Percentiles rank a stretch among this genome's conserved stretches.
Evolutionary conservation across 2,329 filamentous ascomycete genomes (phyloP).

Genomic region (Trichocomaceae sp.): DNA sequence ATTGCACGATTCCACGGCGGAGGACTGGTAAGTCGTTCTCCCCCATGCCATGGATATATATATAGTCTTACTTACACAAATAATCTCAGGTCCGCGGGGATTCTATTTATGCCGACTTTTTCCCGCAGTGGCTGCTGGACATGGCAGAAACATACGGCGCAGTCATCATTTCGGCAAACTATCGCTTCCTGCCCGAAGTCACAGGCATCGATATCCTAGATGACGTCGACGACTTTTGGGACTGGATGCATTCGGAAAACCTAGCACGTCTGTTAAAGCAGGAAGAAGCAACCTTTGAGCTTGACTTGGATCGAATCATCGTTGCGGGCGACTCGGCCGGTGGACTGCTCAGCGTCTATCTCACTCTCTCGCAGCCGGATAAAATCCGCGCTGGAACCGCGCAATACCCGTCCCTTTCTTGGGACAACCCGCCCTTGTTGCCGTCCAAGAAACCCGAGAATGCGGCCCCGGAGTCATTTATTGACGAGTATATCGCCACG

Average conservation of each 20-base stretch:
- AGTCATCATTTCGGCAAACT: slow-evolving; percentile 41
- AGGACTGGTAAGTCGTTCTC: slow-evolving; percentile 6
- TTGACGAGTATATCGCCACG: slow-evolving; percentile 12
- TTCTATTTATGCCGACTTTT: slow-evolving; percentile 20
- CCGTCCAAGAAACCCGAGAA: slow-evolving; percentile 9
- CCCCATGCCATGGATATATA: no score
- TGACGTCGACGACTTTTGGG: slow-evolving; percentile 43
- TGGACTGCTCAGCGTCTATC: slow-evolving; percentile 24
- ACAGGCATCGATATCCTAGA: slow-evolving; percentile 41
- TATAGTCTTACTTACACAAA: not conserved
- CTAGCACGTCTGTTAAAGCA: slow-evolving; percentile 16
- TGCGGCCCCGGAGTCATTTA: slow-evolving; percentile 15
- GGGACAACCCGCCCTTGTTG: slow-evolving; percentile 6
- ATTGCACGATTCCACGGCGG: slow-evolving; percentile 14
- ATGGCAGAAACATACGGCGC: slow-evolving; percentile 31
- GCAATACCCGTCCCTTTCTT: slow-evolving; percentile 24
- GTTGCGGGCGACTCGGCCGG: slow-evolving; percentile 27
- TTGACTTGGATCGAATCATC: slow-evolving; percentile 24
- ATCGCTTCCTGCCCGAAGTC: slow-evolving; percentile 45
- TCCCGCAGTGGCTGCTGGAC: slow-evolving; percentile 29
- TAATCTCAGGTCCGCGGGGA: slow-evolving; percentile 7
- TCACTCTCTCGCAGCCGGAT: slow-evolving; percentile 22
- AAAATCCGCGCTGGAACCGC: slow-evolving; percentile 26
- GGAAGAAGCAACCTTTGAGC: slow-evolving; percentile 1
- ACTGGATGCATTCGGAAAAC: slow-evolving; percentile 30